Evolutionary conservation across 495 filamentous ascomycete genomes (phyloP), one percentile per base, ranked within the genome.

Genomic region (Aspergillus carlsbadensis): DNA sequence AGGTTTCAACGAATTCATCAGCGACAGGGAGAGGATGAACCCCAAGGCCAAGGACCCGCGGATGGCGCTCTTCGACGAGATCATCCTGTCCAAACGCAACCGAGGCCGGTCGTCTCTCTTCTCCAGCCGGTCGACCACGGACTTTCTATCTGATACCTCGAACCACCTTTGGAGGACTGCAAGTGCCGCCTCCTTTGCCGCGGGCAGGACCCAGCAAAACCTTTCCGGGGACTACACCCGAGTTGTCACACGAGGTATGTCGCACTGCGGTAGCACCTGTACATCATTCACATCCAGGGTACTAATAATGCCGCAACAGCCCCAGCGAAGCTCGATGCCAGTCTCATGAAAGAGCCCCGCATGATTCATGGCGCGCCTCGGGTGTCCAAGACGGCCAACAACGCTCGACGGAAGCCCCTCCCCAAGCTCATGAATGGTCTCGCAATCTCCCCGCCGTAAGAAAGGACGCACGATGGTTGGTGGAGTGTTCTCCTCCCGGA

Each of bases 1-100:
- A 93, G 92, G 81, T 14, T 97, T 98, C 71, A 96, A 96, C 66
- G 91, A 97, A 70, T 98, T 98, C 66, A 93, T 97, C 64, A 90
- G 95, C 66, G 90, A 96, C 46, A 85, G 94, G 31, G 94, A 98
- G 68, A 55, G 71, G 34, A 62, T 67, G 1, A 75, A 67, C 14
- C 72, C 76, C 26, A 77, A 75, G 49, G 56, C 64, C 18, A 82
- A 80, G 42, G 82, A 87, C 55, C 87, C 91, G 3, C 61, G 79
- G 8, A 89, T 98, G 66, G 84, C 90, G 50, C 79, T 98, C 20
- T 98, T 98, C 68, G 94, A 98, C 71, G 89, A 96, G 68, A 89
- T 98, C 61, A 94, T 98, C 59, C 80, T 96, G 6, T 90, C 90
- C 13, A 98, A 98, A 73, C 90, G 87, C 59, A 95, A 96, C 58